Conservation (phyloP, 305 asterid species). For the Fraxinus paxiana region DNA sequence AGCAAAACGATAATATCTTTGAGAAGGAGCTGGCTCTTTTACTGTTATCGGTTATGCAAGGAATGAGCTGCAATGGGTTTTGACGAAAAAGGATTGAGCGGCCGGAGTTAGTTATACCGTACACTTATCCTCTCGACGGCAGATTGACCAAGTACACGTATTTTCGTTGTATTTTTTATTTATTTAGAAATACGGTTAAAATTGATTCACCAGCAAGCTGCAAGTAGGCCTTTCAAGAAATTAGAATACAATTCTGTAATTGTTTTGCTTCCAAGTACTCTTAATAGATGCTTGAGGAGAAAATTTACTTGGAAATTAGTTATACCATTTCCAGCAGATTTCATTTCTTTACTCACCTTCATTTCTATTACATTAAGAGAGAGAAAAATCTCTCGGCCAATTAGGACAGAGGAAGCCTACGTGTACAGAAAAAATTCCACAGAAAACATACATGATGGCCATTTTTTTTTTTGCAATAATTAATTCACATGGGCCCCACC, state of each 20-base stretch:
- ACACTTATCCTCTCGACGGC: neutral
- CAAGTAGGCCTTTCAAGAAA: neutral
- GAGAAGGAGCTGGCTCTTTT: constrained; percentile 31
- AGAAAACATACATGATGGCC: too few species aligned
- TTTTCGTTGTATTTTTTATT: neutral
- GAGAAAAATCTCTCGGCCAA: neutral
- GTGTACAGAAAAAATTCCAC: too few species aligned
- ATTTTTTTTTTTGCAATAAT: too few species aligned
- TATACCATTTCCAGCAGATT: neutral
- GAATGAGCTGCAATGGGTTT: constrained; percentile 10
- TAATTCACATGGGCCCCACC: too few species aligned
- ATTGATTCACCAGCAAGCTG: neutral
- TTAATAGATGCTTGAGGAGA: neutral
- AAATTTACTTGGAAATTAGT: neutral
- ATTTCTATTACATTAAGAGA: neutral
- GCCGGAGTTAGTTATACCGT: neutral
- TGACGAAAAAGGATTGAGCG: neutral
- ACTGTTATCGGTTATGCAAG: constrained; percentile 20
- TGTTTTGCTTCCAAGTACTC: neutral
- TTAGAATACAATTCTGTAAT: neutral
- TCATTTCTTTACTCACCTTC: neutral
- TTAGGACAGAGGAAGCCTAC: neutral
- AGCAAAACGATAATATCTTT: neutral
- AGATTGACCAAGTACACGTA: neutral
- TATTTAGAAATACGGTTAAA: neutral